These are phyloP conservation scores for Gremmenia infestans DNA, from an alignment of 2,329 filamentous ascomycete species.

Conservation along the genomic window DNA sequence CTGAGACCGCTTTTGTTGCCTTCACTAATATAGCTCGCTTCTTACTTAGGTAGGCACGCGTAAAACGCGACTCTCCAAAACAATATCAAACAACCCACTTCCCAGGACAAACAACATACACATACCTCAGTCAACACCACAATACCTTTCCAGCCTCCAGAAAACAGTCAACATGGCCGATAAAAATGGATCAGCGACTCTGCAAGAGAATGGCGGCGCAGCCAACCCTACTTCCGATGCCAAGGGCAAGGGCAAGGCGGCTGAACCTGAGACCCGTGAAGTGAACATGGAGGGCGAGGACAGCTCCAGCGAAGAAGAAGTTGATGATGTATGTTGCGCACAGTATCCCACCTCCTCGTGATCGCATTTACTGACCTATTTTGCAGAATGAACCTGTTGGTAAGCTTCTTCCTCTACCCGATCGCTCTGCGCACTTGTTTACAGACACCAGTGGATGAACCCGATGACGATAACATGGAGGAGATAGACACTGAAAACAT, in stretches of 20 bases:
- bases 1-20: too few relatives aligned
- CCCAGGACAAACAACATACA: background rate
- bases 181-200: slow-evolving; percentile 38
- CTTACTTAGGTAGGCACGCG: too few relatives aligned
- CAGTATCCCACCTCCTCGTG: background rate
- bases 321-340: slow-evolving; percentile 49
- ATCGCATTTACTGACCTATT: slow-evolving; percentile 8
- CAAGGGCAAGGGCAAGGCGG: slow-evolving; percentile 88
- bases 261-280: slow-evolving; percentile 46
- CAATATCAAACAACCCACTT: too few relatives aligned
- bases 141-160: background rate
- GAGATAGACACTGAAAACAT: slow-evolving; percentile 92
- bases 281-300: slow-evolving; percentile 71
- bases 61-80: too few relatives aligned
- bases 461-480: slow-evolving; percentile 78
- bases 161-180: slow-evolving; percentile 36
- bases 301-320: slow-evolving; percentile 62
- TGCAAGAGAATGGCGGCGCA: slow-evolving; percentile 31
- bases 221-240: slow-evolving; percentile 44
- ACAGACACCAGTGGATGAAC: slow-evolving; percentile 52
- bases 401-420: slow-evolving; percentile 16
- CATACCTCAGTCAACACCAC: background rate
- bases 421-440: slow-evolving; percentile 19
- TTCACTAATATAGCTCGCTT: too few relatives aligned
- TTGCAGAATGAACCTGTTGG: slow-evolving; percentile 21